Evolutionary conservation across 148 eudicot genomes (phyloP), one percentile per base, ranked within the genome.

Genomic region (Fagopyrum esculentum): DNA sequence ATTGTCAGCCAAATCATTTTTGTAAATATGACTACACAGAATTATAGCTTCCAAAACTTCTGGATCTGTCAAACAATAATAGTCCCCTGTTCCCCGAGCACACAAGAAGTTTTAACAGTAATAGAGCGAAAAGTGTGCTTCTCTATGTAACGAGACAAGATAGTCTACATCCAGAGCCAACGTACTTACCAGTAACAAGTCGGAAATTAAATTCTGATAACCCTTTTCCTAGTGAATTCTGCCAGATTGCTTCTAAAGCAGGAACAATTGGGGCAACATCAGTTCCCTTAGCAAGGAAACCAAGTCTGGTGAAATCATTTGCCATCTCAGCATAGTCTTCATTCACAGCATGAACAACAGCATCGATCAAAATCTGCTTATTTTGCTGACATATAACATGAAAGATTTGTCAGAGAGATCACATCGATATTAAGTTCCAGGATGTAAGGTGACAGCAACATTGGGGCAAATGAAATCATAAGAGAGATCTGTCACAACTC

Each of bases 291-390:
- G 98, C 98, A 78, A 95, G 91, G 63, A 92, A 92, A 71, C 98
- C 98, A 77, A 95, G 98, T 83, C 98, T 87, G 59, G 98, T 95
- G 80, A 95, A 95, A 83, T 95, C 98, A 87, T 95, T 92, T 47
- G 98, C 98, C 98, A 95, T 95, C 88, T 95, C 98, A 76, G 69
- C 83, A 82, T 95, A 92, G 76, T 95, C 98, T 81, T 95, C 98
- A 81, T 95, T 95, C 64, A 95, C 98, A 81, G 98, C 97, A 86
- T 95, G 98, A 64, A 95, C 98, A 75, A 95, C 96, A 77, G 98
- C 98, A 85, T 95, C 98, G 72, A 92, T 95, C 79, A 95, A 73
- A 80, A 95, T 95, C 78, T 95, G 96, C 78, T 95, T 95, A 83
- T 95, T 95, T 89, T 85, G 93, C 98, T 92, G 89, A 77, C 78